phyloP scores from a whole-genome alignment of 2,329 filamentous ascomycete genomes.

The Talaromyces sp. region DNA sequence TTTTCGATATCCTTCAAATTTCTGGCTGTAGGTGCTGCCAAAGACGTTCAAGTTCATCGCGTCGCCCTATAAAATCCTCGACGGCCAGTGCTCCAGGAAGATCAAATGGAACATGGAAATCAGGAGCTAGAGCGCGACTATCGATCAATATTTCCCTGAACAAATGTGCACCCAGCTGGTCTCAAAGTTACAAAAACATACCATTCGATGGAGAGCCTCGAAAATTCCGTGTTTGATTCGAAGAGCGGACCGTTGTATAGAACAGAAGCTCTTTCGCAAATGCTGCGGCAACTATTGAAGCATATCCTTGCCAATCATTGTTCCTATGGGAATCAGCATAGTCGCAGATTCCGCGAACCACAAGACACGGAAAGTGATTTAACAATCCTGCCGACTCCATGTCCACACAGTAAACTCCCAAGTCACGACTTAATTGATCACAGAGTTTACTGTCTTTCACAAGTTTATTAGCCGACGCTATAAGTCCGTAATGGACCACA shows the following conservation, averaged over 20 bases:
- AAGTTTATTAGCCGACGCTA: conserved; percentile 28
- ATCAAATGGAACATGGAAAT: background rate
- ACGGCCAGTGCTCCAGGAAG: background rate
- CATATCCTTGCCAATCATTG: conserved; percentile 17
- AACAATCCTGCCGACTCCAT: conserved; percentile 19
- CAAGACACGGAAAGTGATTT: conserved; percentile 24
- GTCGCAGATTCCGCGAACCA: conserved; percentile 28
- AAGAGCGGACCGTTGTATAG: background rate
- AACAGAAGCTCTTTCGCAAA: conserved; percentile 18
- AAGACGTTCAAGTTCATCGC: background rate
- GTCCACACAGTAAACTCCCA: background rate
- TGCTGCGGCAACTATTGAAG: conserved; percentile 18
- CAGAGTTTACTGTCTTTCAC: conserved; percentile 6
- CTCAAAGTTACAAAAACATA: background rate
- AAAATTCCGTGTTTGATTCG: background rate
- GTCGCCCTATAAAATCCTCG: background rate
- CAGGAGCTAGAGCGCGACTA: background rate
- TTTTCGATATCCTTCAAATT: background rate
- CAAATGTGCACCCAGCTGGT: background rate
- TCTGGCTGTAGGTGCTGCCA: background rate
- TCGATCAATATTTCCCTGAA: background rate
- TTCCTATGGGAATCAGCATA: conserved; percentile 22
- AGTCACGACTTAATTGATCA: background rate
- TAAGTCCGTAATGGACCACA: conserved; percentile 26
- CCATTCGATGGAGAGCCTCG: background rate